These are phyloP conservation scores for Claviceps maximensis DNA, from an alignment of 2,329 filamentous ascomycete genomes.

Conservation along the genomic window DNA sequence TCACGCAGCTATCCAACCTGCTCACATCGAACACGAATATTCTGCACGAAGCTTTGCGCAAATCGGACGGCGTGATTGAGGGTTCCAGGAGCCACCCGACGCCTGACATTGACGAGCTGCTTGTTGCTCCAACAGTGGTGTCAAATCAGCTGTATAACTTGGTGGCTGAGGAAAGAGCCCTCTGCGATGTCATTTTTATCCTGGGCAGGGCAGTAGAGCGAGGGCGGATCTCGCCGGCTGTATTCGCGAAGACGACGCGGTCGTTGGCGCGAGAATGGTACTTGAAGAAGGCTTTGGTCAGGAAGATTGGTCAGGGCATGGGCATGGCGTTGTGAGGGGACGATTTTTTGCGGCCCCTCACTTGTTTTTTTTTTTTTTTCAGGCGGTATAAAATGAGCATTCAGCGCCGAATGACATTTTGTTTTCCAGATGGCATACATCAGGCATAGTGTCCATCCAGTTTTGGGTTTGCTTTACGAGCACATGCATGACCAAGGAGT, in stretches of 20 bases:
- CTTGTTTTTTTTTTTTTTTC: neutral
- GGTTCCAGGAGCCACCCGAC: slow-evolving; percentile 54
- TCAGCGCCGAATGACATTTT: neutral
- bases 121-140: slow-evolving; percentile 89
- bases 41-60: slow-evolving; percentile 60
- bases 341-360: neutral
- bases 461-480: neutral
- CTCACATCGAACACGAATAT: slow-evolving; percentile 67
- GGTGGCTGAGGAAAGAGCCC: slow-evolving; percentile 75
- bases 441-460: neutral
- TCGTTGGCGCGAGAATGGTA: slow-evolving; percentile 68
- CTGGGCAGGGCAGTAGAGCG: slow-evolving; percentile 61
- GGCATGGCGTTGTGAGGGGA: slow-evolving; percentile 34
- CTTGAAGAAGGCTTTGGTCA: slow-evolving; percentile 66
- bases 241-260: slow-evolving; percentile 67
- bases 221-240: slow-evolving; percentile 55
- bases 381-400: neutral
- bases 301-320: slow-evolving; percentile 67
- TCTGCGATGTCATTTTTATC: slow-evolving; percentile 78
- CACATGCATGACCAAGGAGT: too few species aligned
- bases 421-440: neutral
- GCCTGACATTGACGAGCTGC: slow-evolving; percentile 74
- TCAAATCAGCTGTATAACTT: slow-evolving; percentile 84
- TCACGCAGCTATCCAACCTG: slow-evolving; percentile 57
- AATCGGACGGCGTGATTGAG: slow-evolving; percentile 66